Percentiles rank a stretch among this genome's conserved stretches.
phyloP scores from a whole-genome alignment of 192 early-diverging fungal species.

The Jimgerdemannia flammicorona region DNA sequence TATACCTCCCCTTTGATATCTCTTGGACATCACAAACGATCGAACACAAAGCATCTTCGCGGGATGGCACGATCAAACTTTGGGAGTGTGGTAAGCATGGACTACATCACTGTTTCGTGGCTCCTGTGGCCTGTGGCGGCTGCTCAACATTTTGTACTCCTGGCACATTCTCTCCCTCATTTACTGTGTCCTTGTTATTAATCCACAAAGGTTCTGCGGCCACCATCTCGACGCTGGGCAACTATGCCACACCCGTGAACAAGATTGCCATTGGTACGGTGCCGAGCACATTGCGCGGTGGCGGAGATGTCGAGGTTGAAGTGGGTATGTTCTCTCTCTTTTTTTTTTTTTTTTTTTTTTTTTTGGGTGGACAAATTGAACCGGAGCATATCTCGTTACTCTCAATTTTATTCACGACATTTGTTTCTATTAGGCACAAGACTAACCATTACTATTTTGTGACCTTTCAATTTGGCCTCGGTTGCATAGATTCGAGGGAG shows the following conservation, averaged over 20 bases:
- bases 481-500: constrained; percentile 35
- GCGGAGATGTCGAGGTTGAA: background rate
- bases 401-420: background rate
- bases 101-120: background rate
- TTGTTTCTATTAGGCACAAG: background rate
- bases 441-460: no score
- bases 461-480: background rate
- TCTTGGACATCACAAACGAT: background rate
- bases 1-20: background rate
- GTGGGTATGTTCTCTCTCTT: constrained; percentile 17
- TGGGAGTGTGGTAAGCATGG: constrained; percentile 53
- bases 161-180: background rate
- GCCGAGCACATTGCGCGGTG: background rate
- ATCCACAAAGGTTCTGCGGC: constrained; percentile 29
- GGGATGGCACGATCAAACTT: constrained; percentile 49
- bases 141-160: background rate
- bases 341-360: no score
- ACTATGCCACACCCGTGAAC: constrained; percentile 24
- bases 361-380: no score
- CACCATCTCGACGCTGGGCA: constrained; percentile 33
- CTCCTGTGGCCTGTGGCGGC: no score
- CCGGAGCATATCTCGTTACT: no score
- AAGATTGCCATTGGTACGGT: constrained; percentile 26
- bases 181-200: background rate
- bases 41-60: constrained; percentile 38